Evolutionary conservation across 2,329 filamentous ascomycete genomes (phyloP), one percentile per base, ranked within the genome.

Genomic region (Aspergillus brunneoviolaceus): DNA sequence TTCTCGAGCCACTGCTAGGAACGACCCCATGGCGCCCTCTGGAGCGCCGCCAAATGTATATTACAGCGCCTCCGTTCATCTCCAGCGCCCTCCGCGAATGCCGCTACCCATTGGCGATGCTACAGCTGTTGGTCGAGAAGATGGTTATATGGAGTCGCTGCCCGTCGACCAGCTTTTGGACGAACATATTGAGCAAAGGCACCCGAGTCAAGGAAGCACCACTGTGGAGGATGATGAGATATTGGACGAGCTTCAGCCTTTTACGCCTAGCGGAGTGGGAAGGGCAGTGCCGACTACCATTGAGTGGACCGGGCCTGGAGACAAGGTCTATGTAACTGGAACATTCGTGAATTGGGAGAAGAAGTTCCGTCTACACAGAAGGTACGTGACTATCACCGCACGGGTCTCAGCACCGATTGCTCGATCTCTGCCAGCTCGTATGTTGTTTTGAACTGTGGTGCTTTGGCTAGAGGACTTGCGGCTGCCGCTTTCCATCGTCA

Each of bases 331-430:
- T 75, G 92, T 99, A 50, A 99, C 95, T 0, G 94, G 94, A 65
- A 98, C 95, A 21, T 97, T 98, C 73, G 96, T 96, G 69, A 91
- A 94, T 74, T 99, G 95, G 95, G 92, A 96, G 77, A 89, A 90
- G 74, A 98, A 98, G 79, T 96, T 93, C 74, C 87, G 90, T 68
- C 81, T 99, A 72, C 87, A 92, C 76, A 88, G 85, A 76, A 89
- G 91, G 92, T 96, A 85, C 85, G 89, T 87, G 35, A n/a, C 39
- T 19, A 19, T n/a, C 16, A 7, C 14, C 14, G 16, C 16, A 45
- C n/a, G 39, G 16, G 6, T 10, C 12, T 19, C 39, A 45, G 39
- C 39, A 19, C 16, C 16, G 16, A 16, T 5, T 35, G 33, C 33
- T 35, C 33, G 33, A 16, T 16, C 33, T 35, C 11, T 16, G 4